Evolutionary conservation across 73 alveolate genomes (phyloP).

Genomic region (Paramecium tetraurelia): DNA sequence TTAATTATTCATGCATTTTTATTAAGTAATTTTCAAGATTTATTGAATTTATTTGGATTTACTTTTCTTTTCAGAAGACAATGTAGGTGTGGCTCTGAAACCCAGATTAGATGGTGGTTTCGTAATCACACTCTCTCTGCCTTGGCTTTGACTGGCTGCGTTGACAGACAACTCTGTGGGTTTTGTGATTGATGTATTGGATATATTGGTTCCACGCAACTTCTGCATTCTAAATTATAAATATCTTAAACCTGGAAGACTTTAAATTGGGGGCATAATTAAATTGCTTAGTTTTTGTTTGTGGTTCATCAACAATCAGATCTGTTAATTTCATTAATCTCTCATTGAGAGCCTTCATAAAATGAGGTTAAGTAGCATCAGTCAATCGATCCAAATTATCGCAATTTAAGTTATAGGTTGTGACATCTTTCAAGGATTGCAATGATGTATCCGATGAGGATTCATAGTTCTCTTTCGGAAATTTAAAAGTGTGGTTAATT

Average conservation of each 20-base stretch:
- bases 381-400: conserved; percentile 9
- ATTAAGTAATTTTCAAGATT: conserved; percentile 28
- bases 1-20: background rate
- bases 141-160: background rate
- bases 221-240: background rate
- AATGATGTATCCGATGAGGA: conserved; percentile 12
- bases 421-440: conserved; percentile 1
- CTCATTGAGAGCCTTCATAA: conserved; percentile 30
- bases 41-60: background rate
- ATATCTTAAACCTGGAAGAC: conserved; percentile 12
- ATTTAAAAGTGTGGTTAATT: background rate
- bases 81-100: background rate
- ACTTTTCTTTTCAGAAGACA: conserved; percentile 18
- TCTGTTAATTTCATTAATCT: conserved; percentile 17
- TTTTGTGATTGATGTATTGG: background rate
- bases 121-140: conserved; percentile 1
- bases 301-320: background rate
- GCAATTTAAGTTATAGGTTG: conserved; percentile 4
- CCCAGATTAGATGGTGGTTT: conserved; percentile 32
- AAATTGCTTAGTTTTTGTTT: background rate
- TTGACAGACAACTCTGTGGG: background rate
- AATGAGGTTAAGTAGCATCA: conserved; percentile 47
- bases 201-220: background rate
- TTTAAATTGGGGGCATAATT: conserved; percentile 5
- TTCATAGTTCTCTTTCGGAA: conserved; percentile 24